Evolutionary conservation across 2,329 filamentous ascomycete species (phyloP).

Genomic region (Aspergillus carbonarius): DNA sequence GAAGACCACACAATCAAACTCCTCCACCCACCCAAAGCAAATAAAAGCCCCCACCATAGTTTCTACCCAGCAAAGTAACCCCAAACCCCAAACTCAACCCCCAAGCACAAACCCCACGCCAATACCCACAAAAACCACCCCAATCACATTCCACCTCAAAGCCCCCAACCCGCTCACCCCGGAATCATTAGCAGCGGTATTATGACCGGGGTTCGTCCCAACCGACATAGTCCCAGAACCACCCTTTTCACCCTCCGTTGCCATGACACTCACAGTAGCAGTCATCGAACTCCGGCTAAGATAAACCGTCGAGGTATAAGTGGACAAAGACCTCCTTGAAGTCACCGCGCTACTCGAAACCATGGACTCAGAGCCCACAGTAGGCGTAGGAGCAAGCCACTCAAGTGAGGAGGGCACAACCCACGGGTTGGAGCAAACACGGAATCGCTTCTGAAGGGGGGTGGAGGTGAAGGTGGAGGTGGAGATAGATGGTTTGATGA

Average conservation of each 20-base stretch:
- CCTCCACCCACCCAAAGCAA: too few species aligned
- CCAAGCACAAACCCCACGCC: too few species aligned
- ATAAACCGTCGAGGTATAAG: background rate
- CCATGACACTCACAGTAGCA: background rate
- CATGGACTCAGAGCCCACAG: background rate
- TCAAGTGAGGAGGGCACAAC: background rate
- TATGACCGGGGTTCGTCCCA: too few species aligned
- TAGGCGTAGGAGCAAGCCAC: background rate
- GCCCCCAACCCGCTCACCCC: background rate
- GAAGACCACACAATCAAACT: too few species aligned
- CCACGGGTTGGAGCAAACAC: constrained; percentile 8
- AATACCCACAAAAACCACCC: too few species aligned
- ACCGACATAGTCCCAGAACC: background rate
- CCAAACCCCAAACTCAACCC: too few species aligned
- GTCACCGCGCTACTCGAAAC: background rate
- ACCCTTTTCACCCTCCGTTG: background rate
- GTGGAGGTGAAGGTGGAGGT: background rate
- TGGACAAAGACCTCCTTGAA: background rate
- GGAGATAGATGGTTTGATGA: background rate
- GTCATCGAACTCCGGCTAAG: background rate
- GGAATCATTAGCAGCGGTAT: too few species aligned
- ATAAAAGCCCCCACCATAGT: too few species aligned
- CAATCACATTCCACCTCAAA: background rate
- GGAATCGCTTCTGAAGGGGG: background rate
- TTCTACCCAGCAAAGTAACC: too few species aligned